phyloP scores from a whole-genome alignment of 306 rosid genomes.

The Prunus fruticosa region DNA sequence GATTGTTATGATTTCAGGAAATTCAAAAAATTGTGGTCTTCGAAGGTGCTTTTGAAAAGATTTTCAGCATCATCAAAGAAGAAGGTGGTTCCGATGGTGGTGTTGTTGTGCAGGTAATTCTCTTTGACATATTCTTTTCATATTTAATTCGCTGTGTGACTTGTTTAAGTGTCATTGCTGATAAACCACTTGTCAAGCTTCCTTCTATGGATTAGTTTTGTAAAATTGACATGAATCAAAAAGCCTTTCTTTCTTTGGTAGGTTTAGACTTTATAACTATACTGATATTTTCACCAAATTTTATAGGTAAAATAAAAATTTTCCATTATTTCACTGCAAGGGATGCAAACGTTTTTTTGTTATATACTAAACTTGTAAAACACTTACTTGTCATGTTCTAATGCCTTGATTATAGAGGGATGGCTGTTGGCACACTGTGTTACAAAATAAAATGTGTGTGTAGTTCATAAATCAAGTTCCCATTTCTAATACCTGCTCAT shows the following conservation, averaged over 20 bases:
- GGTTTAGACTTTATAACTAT: neutral
- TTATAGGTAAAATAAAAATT: neutral
- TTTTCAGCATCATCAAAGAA: slow-evolving; percentile 85
- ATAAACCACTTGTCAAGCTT: neutral
- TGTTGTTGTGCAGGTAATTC: slow-evolving; percentile 90
- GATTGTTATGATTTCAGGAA: slow-evolving; percentile 59
- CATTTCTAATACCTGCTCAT: neutral
- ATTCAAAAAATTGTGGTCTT: slow-evolving; percentile 95
- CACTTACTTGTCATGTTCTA: neutral
- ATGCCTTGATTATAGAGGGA: neutral
- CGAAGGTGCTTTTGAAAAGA: slow-evolving; percentile 96
- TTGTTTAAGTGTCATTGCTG: slow-evolving; percentile 15
- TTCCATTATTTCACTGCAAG: neutral
- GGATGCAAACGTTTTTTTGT: neutral
- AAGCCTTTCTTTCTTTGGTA: neutral
- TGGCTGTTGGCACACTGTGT: neutral
- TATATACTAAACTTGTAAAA: neutral
- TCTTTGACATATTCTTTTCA: slow-evolving; percentile 10
- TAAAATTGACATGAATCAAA: neutral
- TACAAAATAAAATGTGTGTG: neutral
- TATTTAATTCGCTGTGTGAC: slow-evolving; percentile 3
- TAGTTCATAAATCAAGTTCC: neutral
- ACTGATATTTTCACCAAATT: too few species aligned
- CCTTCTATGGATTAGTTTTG: neutral
- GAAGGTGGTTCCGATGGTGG: slow-evolving; percentile 98